Evolutionary conservation across 306 rosid species (phyloP), one percentile per base, ranked within the genome.

Genomic region (Sicyos baderoa): DNA sequence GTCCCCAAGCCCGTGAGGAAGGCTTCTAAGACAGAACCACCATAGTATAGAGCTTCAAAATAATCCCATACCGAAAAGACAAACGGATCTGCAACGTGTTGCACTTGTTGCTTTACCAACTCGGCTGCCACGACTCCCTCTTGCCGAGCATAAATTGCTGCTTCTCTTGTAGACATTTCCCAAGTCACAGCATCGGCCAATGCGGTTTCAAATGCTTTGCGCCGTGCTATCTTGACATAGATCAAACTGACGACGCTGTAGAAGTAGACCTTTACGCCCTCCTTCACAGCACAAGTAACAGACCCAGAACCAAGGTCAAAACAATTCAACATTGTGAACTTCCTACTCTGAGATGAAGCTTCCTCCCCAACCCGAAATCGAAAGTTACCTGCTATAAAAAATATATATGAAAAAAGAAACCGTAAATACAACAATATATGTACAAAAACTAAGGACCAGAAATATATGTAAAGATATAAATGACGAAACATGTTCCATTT

Each of bases 51-150:
- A 48, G 95, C 96, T 84, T 94, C 97, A 7, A 80, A 86, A 62
- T 88, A 94, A 79, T 94, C 99, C 95, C 91, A 94, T 27, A 89
- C 97, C 0, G 90, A 94, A 27, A 97, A 86, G 79, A 85, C 82
- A 15, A 94, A 77, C 57, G 97, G 97, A 56, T 96, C 97, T 56
- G 75, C 54, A 32, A 86, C 82, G 40, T 90, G 89, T 61, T 79
- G 84, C 71, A 95, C 82, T 57, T 88, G 74, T 44, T 84, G 86
- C 13, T 81, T 55, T 69, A 90, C 89, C 79, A 78, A 50, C 81
- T 90, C 86, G 1, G 94, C 96, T 3, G 99, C 95, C 82, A 88
- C 88, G n/a, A 48, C 73, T 35, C 95, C 97, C 70, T 73, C 86
- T 77, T 82, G 83, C 74, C 82, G 76, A 16, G 90, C 99, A 51